Evolutionary conservation across 306 rosid genomes (phyloP).

Genomic region (Bauhinia variegata): DNA sequence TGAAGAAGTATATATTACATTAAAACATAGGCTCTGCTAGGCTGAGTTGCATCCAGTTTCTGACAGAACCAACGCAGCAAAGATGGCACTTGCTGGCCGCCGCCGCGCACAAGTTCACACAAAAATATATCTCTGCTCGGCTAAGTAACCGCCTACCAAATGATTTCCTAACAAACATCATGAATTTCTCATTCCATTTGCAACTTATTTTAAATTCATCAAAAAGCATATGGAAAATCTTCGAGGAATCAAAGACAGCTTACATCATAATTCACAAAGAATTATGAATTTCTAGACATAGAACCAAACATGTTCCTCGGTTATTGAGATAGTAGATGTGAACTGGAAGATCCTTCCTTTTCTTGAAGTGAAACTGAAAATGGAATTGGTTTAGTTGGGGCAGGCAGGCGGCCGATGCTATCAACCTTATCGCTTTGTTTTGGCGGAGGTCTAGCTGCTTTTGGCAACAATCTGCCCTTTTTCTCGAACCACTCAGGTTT

Average conservation of each 20-base stretch:
- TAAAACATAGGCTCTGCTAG: too few species aligned
- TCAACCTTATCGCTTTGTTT: conserved; percentile 82
- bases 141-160: conserved; percentile 21
- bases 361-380: conserved; percentile 63
- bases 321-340: conserved; percentile 22
- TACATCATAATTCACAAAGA: background rate
- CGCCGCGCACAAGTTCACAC: background rate
- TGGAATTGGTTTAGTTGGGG: conserved; percentile 88
- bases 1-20: too few species aligned
- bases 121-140: background rate
- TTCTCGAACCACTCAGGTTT: conserved; percentile 95
- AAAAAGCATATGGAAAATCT: conserved; percentile 14
- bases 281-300: conserved; percentile 13
- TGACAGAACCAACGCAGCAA: too few species aligned
- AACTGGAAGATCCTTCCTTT: conserved; percentile 35
- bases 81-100: too few species aligned
- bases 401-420: conserved; percentile 92
- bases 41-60: too few species aligned
- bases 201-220: background rate
- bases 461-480: conserved; percentile 92
- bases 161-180: background rate
- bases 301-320: conserved; percentile 23
- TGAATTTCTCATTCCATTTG: conserved; percentile 22
- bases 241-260: background rate
- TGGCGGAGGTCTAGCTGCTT: conserved; percentile 95